Evolutionary conservation across 148 eudicot genomes (phyloP), one percentile per base, ranked within the genome.

Genomic region (Dysphania ambrosioides): DNA sequence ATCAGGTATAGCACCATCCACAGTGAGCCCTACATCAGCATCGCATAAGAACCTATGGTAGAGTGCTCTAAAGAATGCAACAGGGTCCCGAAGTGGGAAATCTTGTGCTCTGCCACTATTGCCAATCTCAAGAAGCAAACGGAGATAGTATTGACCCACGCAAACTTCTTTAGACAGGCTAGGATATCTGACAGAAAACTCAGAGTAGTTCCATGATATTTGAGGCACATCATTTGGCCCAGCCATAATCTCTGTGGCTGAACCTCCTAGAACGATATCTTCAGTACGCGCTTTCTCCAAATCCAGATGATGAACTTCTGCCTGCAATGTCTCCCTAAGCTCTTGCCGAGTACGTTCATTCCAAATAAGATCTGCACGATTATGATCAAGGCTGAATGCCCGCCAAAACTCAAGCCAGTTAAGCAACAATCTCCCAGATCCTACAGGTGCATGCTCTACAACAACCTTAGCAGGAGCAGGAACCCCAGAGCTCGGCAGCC

Each of bases 331-430:
- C 80, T 87, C 96, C 79, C 91, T 82, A 77, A 95, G 81, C 82
- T 95, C 98, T 84, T 95, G 98, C 72, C 98, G 80, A 49, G 98
- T 92, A 57, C 98, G 92, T 79, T 95, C 98, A 83, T 95, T 95
- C 98, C 98, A 95, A 63, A 95, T 95, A 75, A 95, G 86, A 78
- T 95, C 98, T 21, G 98, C 98, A 83, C 98, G 98, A 76, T 90
- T 95, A 74, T 95, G 98, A 82, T 95, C 98, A 63, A 92, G 92
- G 80, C 90, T 86, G 76, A 95, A 95, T 57, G 96, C 98, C 71
- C 98, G 91, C 98, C 98, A 95, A 82, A 95, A 95, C 83, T 88
- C 96, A 72, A 90, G 88, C 98, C 98, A 95, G 87, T 95, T 95
- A 76, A 93, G 92, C 60, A 95, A 87, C 74, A 95, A 81, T 83